phyloP scores from a whole-genome alignment of 2,329 filamentous ascomycete species.

The Talaromyces rugulosus region DNA sequence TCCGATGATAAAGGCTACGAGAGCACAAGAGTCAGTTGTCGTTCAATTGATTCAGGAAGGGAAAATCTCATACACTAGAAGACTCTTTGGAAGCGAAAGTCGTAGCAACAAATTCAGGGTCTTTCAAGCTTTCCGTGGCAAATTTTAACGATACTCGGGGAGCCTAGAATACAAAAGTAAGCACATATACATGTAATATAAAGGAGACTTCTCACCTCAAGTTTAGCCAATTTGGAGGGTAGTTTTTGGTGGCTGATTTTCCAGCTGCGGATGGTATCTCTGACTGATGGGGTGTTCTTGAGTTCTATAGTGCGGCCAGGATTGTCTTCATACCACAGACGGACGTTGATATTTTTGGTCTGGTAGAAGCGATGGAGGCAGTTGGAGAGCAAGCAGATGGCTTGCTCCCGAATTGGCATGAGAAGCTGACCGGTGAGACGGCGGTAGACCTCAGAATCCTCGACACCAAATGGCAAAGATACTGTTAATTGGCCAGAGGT shows the following conservation, averaged over 20 bases:
- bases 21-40: constrained; percentile 6
- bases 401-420: constrained; percentile 68
- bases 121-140: constrained; percentile 61
- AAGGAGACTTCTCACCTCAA: constrained; percentile 21
- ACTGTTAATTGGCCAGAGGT: constrained; percentile 74
- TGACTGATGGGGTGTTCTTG: constrained; percentile 50
- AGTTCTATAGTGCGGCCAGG: constrained; percentile 64
- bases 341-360: constrained; percentile 71
- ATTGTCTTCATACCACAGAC: constrained; percentile 78
- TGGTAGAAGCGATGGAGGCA: constrained; percentile 79
- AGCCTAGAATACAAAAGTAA: constrained; percentile 12
- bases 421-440: constrained; percentile 72
- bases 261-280: constrained; percentile 61
- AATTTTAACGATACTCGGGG: constrained; percentile 31
- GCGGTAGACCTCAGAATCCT: constrained; percentile 74
- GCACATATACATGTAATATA: background rate
- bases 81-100: constrained; percentile 59
- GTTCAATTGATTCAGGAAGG: background rate
- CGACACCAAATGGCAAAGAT: constrained; percentile 79
- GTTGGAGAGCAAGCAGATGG: constrained; percentile 73
- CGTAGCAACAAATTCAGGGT: constrained; percentile 64
- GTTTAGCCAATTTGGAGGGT: constrained; percentile 39
- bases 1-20: constrained; percentile 54
- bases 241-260: constrained; percentile 59
- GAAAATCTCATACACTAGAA: constrained; percentile 25